A percentile compares a stretch with the other conserved stretches of the same genome.
Conservation (phyloP, 805 yeast genomes). For the Candida boleticola region DNA sequence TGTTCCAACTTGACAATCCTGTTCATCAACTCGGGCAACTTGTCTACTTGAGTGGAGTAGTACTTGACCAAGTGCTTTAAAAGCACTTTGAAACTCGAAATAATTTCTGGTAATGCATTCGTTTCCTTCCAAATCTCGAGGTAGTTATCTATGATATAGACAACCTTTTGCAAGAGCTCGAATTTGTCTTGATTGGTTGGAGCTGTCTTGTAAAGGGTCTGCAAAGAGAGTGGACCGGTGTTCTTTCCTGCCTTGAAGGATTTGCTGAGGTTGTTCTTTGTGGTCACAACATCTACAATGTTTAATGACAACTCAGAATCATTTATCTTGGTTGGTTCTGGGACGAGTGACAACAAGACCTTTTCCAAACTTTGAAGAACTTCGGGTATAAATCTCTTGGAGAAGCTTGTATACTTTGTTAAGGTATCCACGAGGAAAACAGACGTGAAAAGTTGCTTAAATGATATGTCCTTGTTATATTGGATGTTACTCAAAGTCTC, state of each 20-base stretch:
- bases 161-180: conserved; percentile 31
- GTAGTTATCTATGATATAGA: conserved; percentile 29
- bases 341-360: conserved; percentile 44
- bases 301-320: conserved; percentile 12
- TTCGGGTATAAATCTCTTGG: conserved; percentile 86
- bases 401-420: conserved; percentile 69
- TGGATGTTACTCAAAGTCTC: conserved; percentile 49
- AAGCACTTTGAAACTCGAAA: conserved; percentile 44
- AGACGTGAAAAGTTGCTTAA: conserved; percentile 54
- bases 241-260: background rate
- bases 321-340: conserved; percentile 25
- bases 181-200: conserved; percentile 19
- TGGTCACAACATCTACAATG: background rate
- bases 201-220: background rate
- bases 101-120: conserved; percentile 58
- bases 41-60: conserved; percentile 23
- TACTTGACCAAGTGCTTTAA: conserved; percentile 38
- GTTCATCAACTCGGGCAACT: conserved; percentile 39
- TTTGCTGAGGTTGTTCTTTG: background rate
- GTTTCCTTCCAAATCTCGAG: conserved; percentile 58
- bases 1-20: conserved; percentile 48
- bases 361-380: conserved; percentile 56
- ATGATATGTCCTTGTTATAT: conserved; percentile 39
- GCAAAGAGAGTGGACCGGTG: background rate
- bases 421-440: conserved; percentile 63